Base-by-base conservation (phyloP, 2,329 filamentous ascomycete species). In the Penicillium sp. region DNA sequence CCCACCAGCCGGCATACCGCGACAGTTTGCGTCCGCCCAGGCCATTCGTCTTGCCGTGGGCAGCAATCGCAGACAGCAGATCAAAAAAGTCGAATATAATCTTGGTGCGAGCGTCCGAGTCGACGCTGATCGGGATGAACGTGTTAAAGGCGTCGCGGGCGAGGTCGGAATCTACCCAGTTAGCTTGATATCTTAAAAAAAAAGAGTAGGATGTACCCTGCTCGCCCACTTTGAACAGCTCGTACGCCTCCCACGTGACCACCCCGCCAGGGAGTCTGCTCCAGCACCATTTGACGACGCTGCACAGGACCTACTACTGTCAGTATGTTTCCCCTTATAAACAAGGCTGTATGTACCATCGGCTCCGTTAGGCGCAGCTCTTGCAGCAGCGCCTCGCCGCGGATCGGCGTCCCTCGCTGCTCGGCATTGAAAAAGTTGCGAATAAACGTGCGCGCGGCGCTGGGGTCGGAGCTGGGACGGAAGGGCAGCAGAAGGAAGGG, bases 41-140 rank as follows among this genome's bases (percentile, higher is more conserved):
- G 45, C 94, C 94, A 71, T 99, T 99, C 55, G 80, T 85, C 77
- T 97, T 97, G 63, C 90, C 90, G 67, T 97, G 90, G 14, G 94
- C 94, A 33, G 94, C 92, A 64, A 97, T 85, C 7, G 93, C 91
- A 3, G 93, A 86, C 46, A 99, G 77, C 0, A 99, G 84, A 65
- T 97, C 93, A 74, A 97, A 99, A 74, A 96, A 97, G 74, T 96
- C 90, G 67, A 95, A 92, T 57, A 97, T 93, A 68, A 99, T 97
- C 66, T 86, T 87, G 49, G 89, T 88, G 52, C 91, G 87, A 26
- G 91, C 85, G 59, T 90, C 86, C 18, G 90, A 95, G 59, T 96
- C 92, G 28, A 95, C 89, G 68, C 91, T 95, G 55, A 99, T 82
- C 0, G 94, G 94, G 59, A 99, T 93, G 69, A 99, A 99, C 0